These are phyloP conservation scores for Ajuga reptans DNA, from an alignment of 305 asterid genomes.

Conservation along the genomic window DNA sequence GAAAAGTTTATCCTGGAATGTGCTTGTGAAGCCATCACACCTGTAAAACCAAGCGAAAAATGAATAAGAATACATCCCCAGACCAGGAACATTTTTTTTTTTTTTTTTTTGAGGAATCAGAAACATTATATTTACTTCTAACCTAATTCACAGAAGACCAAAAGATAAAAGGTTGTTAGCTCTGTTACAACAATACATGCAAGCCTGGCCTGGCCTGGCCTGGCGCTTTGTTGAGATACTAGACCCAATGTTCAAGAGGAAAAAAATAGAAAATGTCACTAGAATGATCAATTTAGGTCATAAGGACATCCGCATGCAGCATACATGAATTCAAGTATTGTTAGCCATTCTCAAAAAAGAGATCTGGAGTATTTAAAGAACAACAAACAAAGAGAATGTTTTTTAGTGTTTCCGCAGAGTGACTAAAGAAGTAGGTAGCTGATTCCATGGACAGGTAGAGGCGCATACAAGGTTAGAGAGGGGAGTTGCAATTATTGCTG, in stretches of 20 bases:
- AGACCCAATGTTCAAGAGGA: not conserved
- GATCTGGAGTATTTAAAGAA: not conserved
- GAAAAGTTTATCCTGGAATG: conserved; percentile 95
- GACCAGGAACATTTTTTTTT: conserved; percentile 5
- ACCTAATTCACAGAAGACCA: not conserved
- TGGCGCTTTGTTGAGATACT: not conserved
- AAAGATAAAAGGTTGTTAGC: not conserved
- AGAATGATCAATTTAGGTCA: not conserved
- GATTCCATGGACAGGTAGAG: not conserved
- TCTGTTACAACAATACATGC: not conserved
- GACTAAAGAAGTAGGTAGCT: not conserved
- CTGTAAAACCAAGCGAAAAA: conserved; percentile 35
- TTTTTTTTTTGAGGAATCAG: too few species aligned
- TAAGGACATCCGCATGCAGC: not conserved
- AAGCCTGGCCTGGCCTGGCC: not conserved
- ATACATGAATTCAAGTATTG: not conserved
- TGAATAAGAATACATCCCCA: not conserved
- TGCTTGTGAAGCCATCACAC: conserved; percentile 98
- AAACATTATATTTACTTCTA: conserved; percentile 4
- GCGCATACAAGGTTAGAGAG: not conserved
- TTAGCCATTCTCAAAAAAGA: not conserved
- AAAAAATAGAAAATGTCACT: not conserved
- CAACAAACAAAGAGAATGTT: not conserved
- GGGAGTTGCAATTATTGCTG: not conserved
- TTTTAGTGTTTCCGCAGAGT: not conserved